Percentiles rank a stretch among this genome's conserved stretches.
Evolutionary conservation across 805 yeast species (phyloP).

Genomic region (Pachysolen tannophilus): DNA sequence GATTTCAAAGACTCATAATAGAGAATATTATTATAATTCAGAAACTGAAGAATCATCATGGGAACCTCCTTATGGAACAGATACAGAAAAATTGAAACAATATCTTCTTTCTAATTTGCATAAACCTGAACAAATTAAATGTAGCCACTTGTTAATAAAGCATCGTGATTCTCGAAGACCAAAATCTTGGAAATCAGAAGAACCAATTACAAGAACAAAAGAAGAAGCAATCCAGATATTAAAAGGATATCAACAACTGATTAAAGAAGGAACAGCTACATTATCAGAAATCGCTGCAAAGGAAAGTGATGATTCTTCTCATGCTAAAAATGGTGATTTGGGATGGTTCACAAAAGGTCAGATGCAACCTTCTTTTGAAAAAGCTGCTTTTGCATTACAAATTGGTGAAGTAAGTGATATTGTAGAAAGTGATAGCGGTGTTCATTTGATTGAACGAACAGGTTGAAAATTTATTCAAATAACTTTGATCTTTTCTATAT

Average conservation of each 20-base stretch:
- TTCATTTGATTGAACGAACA: constrained; percentile 81
- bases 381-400: constrained; percentile 72
- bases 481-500: constrained; percentile 56
- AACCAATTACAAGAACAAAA: constrained; percentile 65
- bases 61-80: constrained; percentile 87
- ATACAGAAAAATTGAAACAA: constrained; percentile 44
- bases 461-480: constrained; percentile 41
- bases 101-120: constrained; percentile 41
- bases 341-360: constrained; percentile 85
- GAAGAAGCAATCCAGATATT: constrained; percentile 74
- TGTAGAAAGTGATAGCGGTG: constrained; percentile 86
- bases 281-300: constrained; percentile 69
- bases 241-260: constrained; percentile 46
- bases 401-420: constrained; percentile 79
- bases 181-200: constrained; percentile 74
- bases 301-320: constrained; percentile 86
- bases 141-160: constrained; percentile 76
- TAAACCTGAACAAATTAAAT: constrained; percentile 65
- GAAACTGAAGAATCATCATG: constrained; percentile 70
- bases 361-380: constrained; percentile 94
- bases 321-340: constrained; percentile 82
- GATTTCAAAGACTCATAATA: constrained; percentile 69
- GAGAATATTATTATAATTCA: constrained; percentile 76
- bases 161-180: constrained; percentile 84
- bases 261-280: constrained; percentile 55